Evolutionary conservation across 495 filamentous ascomycete species (phyloP).

Genomic region (Hypoxylon perforatum): DNA sequence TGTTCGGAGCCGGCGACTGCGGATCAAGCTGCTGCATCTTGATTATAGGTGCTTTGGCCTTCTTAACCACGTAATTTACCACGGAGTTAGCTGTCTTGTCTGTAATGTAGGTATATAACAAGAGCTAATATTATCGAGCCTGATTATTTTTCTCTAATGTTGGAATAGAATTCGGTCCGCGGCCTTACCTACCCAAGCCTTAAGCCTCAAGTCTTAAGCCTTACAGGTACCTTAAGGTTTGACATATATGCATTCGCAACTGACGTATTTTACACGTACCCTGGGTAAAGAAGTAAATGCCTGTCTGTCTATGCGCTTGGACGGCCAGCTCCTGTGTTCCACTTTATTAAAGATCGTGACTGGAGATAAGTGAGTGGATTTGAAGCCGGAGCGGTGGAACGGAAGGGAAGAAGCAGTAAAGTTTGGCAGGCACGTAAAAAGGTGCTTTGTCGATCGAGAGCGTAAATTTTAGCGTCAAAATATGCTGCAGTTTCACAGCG

Average conservation of each 20-base stretch:
- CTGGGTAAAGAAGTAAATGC: no score
- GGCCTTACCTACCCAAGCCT: no score
- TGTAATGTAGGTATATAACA: conserved; percentile 7
- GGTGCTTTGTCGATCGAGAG: background rate
- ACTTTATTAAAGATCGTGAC: background rate
- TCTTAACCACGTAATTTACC: background rate
- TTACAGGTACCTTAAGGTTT: no score
- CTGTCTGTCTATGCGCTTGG: no score
- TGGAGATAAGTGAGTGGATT: conserved; percentile 5
- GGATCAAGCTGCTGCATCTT: conserved; percentile 38
- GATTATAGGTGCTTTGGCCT: conserved; percentile 1
- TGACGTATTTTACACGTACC: no score
- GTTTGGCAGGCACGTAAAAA: no score
- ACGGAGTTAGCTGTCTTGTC: background rate
- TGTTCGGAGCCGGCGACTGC: conserved; percentile 45
- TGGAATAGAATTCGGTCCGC: no score
- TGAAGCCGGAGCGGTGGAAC: conserved; percentile 6
- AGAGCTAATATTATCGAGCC: conserved; percentile 6
- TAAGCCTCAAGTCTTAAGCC: no score
- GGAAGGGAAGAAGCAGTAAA: conserved; percentile 1
- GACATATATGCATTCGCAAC: no score
- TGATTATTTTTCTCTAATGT: background rate
- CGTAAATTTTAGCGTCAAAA: conserved; percentile 30
- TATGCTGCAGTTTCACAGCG: background rate
- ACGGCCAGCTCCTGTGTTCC: no score